These are phyloP conservation scores for Candida pseudoviswanathii DNA, from an alignment of 1,139 yeast species.

Conservation along the genomic window DNA sequence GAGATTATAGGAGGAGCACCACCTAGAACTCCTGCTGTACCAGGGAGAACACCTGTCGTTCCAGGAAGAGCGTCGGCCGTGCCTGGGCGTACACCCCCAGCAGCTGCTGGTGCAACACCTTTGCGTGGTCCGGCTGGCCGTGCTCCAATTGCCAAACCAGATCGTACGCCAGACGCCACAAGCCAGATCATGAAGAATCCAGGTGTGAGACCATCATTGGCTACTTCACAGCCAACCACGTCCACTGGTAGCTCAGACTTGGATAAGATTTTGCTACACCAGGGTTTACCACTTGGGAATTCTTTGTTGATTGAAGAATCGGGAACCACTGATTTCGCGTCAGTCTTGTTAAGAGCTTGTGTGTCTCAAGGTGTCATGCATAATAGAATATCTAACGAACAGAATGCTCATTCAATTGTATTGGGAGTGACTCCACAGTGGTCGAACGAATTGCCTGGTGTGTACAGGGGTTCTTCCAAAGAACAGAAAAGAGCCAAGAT, in stretches of 20 bases:
- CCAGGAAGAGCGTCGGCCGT: conserved; percentile 11
- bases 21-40: conserved; percentile 20
- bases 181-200: conserved; percentile 39
- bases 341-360: conserved; percentile 70
- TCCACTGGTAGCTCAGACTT: conserved; percentile 79
- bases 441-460: conserved; percentile 78
- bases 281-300: conserved; percentile 81
- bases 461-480: conserved; percentile 69
- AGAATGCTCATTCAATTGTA: conserved; percentile 62
- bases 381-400: conserved; percentile 44
- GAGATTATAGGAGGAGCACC: conserved; percentile 49
- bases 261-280: conserved; percentile 76
- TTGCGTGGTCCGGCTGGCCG: conserved; percentile 14
- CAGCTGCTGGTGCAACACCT: conserved; percentile 11
- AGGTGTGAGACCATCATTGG: conserved; percentile 73
- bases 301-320: conserved; percentile 76
- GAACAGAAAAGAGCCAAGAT: conserved; percentile 66
- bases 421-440: conserved; percentile 64
- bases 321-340: conserved; percentile 86
- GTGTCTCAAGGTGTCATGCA: conserved; percentile 83
- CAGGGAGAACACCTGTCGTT: conserved; percentile 13
- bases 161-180: conserved; percentile 12
- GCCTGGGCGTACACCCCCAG: not conserved
- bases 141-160: conserved; percentile 10
- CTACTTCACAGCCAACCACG: conserved; percentile 72